Evolutionary conservation across 1,139 yeast genomes (phyloP).

Genomic region (Candida anutae): DNA sequence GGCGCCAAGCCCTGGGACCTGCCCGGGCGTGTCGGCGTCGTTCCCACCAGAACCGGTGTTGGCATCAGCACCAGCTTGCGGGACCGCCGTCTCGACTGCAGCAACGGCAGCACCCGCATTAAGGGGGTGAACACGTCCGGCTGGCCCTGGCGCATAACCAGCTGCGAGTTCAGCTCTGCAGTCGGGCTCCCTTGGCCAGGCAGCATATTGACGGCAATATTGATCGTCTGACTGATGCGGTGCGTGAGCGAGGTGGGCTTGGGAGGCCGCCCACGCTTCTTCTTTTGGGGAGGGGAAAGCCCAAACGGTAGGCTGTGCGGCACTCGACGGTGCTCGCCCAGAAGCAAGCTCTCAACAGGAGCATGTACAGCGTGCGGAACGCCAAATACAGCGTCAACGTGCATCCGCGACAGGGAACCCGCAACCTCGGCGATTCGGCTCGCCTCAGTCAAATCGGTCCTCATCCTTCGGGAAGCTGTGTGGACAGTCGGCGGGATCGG

Average conservation of each 20-base stretch:
- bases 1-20: too few species aligned
- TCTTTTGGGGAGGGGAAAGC: slow-evolving; percentile 22
- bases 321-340: too few species aligned
- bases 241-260: slow-evolving; percentile 34
- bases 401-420: too few species aligned
- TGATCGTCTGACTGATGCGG: slow-evolving; percentile 35
- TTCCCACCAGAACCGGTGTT: slow-evolving; percentile 4
- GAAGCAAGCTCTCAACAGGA: too few species aligned
- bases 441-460: too few species aligned
- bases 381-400: too few species aligned
- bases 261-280: slow-evolving; percentile 44
- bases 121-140: slow-evolving; percentile 42
- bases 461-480: too few species aligned
- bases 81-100: slow-evolving; percentile 9
- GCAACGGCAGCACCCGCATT: slow-evolving; percentile 36
- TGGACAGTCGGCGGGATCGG: too few species aligned
- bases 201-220: slow-evolving; percentile 34
- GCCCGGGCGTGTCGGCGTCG: too few species aligned
- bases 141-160: slow-evolving; percentile 33
- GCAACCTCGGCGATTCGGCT: too few species aligned
- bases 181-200: slow-evolving; percentile 14
- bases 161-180: slow-evolving; percentile 28
- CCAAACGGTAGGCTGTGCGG: slow-evolving; percentile 1
- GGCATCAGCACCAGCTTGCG: slow-evolving; percentile 2
- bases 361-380: too few species aligned